Evolutionary conservation across 257 asterid species (phyloP).

Genomic region (Plantago major): DNA sequence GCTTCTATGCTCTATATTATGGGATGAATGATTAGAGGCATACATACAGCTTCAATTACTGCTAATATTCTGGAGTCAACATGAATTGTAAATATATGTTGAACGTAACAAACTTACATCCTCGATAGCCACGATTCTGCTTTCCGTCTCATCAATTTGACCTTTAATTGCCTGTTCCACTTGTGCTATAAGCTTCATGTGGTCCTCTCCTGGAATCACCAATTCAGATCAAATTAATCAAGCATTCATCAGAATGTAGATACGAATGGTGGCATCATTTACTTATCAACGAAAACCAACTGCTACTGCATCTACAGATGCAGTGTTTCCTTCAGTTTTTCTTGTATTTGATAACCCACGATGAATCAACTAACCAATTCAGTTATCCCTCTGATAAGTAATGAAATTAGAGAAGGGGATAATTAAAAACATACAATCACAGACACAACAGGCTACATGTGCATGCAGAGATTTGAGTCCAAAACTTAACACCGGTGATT

Average conservation of each 20-base stretch:
- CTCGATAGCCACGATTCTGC: constrained; percentile 57
- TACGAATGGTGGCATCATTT: constrained; percentile 7
- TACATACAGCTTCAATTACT: no score
- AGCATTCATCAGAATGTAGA: constrained; percentile 12
- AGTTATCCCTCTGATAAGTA: not conserved
- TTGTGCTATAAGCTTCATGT: constrained; percentile 47
- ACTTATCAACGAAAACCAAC: no score
- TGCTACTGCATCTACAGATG: no score
- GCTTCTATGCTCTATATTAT: no score
- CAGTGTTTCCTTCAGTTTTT: not conserved
- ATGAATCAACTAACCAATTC: no score
- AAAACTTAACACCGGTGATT: not conserved
- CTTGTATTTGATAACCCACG: no score
- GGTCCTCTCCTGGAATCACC: constrained; percentile 47
- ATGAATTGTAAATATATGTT: not conserved
- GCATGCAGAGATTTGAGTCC: constrained; percentile 12
- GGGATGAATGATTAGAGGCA: no score
- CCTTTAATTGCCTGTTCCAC: constrained; percentile 60
- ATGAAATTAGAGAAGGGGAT: constrained; percentile 13
- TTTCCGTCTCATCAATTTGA: constrained; percentile 64
- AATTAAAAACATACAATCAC: constrained; percentile 5
- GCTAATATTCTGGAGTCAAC: no score
- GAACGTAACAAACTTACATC: constrained; percentile 46
- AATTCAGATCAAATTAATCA: constrained; percentile 17
- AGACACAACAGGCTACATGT: constrained; percentile 11